Percentiles rank a stretch among this genome's conserved stretches.
Evolutionary conservation across 176 grass and related monocot genomes (phyloP).

Genomic region (Miscanthus lutarioriparius): DNA sequence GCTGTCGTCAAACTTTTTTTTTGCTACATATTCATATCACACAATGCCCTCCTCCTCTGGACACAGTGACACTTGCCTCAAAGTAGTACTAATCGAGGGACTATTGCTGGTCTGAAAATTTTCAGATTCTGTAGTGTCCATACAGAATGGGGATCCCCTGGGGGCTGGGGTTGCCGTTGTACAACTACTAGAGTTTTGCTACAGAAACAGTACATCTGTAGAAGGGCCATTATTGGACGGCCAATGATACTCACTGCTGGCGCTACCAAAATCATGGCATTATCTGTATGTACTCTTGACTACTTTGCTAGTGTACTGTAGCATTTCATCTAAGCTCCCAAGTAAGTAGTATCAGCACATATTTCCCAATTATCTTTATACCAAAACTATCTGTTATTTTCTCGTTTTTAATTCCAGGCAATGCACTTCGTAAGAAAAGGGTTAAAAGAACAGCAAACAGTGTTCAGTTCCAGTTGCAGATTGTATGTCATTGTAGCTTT

Average conservation of each 20-base stretch:
- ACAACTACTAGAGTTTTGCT: not conserved
- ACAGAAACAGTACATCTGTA: not conserved
- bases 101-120: not conserved
- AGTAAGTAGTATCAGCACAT: not conserved
- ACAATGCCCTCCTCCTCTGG: not conserved
- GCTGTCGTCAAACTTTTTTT: not conserved
- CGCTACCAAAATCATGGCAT: not conserved
- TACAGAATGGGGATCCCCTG: not conserved
- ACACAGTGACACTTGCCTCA: not conserved
- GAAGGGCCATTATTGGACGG: not conserved
- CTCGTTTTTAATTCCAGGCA: not conserved
- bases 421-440: not conserved
- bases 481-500: not conserved
- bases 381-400: not conserved
- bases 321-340: not conserved
- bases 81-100: not conserved
- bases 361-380: not conserved
- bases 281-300: not conserved
- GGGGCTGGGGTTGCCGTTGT: not conserved
- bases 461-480: not conserved
- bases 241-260: not conserved
- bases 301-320: not conserved
- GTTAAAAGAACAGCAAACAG: not conserved
- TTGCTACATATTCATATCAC: not conserved
- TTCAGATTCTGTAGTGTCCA: conserved; percentile 1